These are phyloP conservation scores for Termitomyces sp. DNA, from an alignment of 768 basidiomycete species.

Conservation along the genomic window DNA sequence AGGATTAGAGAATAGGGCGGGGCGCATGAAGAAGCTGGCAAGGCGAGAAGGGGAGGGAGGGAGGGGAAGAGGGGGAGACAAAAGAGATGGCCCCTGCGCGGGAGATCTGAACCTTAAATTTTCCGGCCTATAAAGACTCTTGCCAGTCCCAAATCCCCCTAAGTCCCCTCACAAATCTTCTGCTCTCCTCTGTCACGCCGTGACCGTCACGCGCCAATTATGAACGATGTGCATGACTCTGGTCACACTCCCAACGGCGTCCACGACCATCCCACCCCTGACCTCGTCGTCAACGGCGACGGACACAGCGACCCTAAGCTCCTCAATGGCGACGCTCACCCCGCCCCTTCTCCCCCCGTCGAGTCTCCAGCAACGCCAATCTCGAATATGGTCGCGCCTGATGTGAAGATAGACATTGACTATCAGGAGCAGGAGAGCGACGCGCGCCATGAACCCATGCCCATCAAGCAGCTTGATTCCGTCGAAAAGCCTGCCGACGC, in stretches of 20 bases:
- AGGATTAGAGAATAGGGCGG: slow-evolving; percentile 23
- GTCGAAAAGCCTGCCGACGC: slow-evolving; percentile 32
- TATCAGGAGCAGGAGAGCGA: slow-evolving; percentile 63
- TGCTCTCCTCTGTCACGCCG: slow-evolving; percentile 54
- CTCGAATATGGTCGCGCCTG: slow-evolving; percentile 42
- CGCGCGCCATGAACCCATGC: slow-evolving; percentile 58
- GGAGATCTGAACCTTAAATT: slow-evolving; percentile 86
- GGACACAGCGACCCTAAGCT: too few relatives aligned
- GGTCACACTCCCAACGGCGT: slow-evolving; percentile 40
- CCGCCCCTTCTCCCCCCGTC: slow-evolving; percentile 35
- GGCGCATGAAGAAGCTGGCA: slow-evolving; percentile 11
- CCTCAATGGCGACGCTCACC: slow-evolving; percentile 30
- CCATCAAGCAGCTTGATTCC: slow-evolving; percentile 42
- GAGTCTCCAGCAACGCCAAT: slow-evolving; percentile 64
- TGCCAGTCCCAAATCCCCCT: slow-evolving; percentile 65
- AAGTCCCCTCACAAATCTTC: slow-evolving; percentile 77
- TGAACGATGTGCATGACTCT: slow-evolving; percentile 52
- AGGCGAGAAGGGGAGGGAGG: slow-evolving; percentile 14
- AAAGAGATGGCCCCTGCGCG: slow-evolving; percentile 64
- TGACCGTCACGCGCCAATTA: slow-evolving; percentile 76
- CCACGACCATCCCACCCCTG: slow-evolving; percentile 26
- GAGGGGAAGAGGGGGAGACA: slow-evolving; percentile 21
- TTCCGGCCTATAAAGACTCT: slow-evolving; percentile 76
- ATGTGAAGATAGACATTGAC: slow-evolving; percentile 64
- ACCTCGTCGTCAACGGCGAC: slow-evolving; percentile 34